Percentiles rank a stretch among this genome's conserved stretches.
Conservation (phyloP, 306 rosid species). For the Bauhinia variegata region DNA sequence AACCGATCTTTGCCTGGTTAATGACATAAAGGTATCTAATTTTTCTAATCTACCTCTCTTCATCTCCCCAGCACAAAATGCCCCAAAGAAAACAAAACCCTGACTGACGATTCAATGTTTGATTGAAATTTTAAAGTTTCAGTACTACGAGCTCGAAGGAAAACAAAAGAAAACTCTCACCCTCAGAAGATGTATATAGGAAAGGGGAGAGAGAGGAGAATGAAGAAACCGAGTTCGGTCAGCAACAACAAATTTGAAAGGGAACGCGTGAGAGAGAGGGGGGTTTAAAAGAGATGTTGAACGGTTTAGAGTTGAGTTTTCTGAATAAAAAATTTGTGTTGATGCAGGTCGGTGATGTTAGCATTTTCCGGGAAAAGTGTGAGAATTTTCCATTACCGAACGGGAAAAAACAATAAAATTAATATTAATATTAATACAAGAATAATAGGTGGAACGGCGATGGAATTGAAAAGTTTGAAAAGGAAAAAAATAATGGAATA, state of each 20-base stretch:
- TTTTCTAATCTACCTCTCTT: slow-evolving; percentile 61
- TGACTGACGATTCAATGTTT: neutral
- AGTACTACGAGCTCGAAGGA: neutral
- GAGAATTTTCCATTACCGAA: neutral
- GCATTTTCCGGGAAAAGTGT: slow-evolving; percentile 29
- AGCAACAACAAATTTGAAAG: slow-evolving; percentile 17
- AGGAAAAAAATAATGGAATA: neutral
- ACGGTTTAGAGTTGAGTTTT: neutral
- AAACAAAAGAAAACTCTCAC: neutral
- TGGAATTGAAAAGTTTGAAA: neutral
- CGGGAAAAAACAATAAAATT: slow-evolving; percentile 4
- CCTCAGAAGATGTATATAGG: neutral
- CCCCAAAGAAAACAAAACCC: neutral
- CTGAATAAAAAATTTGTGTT: neutral
- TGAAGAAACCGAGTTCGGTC: slow-evolving; percentile 18
- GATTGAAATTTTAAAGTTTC: neutral
- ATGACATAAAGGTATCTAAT: slow-evolving; percentile 44
- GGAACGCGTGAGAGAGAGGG: slow-evolving; percentile 22
- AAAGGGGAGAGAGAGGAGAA: slow-evolving; percentile 21
- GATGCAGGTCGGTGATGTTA: slow-evolving; percentile 37
- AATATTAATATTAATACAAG: neutral
- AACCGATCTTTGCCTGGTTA: slow-evolving; percentile 69
- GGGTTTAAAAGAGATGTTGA: neutral
- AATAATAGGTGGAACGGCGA: no score
- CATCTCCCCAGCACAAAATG: slow-evolving; percentile 42